phyloP scores from a whole-genome alignment of 768 basidiomycete species.

The Leccinum ochraceum region DNA sequence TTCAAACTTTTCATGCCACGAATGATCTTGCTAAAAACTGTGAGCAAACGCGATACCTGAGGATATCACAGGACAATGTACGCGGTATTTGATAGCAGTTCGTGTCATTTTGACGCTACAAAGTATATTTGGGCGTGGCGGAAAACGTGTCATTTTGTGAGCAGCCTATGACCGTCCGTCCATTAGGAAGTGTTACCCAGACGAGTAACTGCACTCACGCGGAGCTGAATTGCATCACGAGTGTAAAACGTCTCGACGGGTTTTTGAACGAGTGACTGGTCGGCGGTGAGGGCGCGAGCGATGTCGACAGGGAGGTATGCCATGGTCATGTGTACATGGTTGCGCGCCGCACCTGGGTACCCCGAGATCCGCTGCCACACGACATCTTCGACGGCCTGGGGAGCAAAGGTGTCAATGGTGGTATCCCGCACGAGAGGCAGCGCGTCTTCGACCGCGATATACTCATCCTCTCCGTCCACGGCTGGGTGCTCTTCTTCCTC shows the following conservation, averaged over 20 bases:
- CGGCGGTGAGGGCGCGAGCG: conserved; percentile 63
- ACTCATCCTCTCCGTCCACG: conserved; percentile 48
- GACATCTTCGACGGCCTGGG: conserved; percentile 56
- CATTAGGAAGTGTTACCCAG: conserved; percentile 5
- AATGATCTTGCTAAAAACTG: no score
- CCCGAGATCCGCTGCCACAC: conserved; percentile 72
- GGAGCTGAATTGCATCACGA: conserved; percentile 85
- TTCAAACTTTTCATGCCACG: no score
- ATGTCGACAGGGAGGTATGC: conserved; percentile 82
- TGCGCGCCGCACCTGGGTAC: conserved; percentile 69
- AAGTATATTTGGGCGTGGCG: conserved; percentile 65
- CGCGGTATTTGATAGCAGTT: conserved; percentile 42
- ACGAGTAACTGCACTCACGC: conserved; percentile 51
- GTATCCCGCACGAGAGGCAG: conserved; percentile 59
- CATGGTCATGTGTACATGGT: conserved; percentile 75
- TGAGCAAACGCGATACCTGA: no score
- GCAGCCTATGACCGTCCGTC: conserved; percentile 57
- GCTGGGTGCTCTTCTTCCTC: conserved; percentile 51
- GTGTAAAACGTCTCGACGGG: conserved; percentile 95
- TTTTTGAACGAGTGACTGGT: conserved; percentile 76
- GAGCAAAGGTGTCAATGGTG: conserved; percentile 56
- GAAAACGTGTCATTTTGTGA: conserved; percentile 88
- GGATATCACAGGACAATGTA: no score
- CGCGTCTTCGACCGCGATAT: conserved; percentile 62
- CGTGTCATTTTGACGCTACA: conserved; percentile 77